Evolutionary conservation across 2,329 filamentous ascomycete species (phyloP).

Genomic region (Colletotrichum nymphaeae): DNA sequence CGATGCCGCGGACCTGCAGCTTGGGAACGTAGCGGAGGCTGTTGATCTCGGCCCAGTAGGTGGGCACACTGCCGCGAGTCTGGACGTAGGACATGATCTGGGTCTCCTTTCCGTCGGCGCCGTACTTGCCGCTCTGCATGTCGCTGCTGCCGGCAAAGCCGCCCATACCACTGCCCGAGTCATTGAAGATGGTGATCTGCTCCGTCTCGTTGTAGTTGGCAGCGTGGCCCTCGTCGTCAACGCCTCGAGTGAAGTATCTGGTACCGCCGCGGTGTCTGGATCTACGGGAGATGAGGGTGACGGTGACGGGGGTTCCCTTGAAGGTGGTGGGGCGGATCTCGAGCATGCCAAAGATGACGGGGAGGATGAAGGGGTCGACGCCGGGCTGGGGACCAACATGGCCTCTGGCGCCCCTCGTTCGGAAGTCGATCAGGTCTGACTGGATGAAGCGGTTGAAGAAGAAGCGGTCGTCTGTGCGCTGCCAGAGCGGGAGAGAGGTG

Average conservation of each 20-base stretch:
- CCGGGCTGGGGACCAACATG: conserved; percentile 78
- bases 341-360: conserved; percentile 96
- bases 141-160: conserved; percentile 83
- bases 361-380: conserved; percentile 91
- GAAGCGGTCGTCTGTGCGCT: conserved; percentile 94
- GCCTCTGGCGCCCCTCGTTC: conserved; percentile 70
- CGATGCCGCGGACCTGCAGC: conserved; percentile 86
- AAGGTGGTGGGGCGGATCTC: conserved; percentile 89
- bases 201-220: conserved; percentile 99
- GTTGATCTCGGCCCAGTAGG: conserved; percentile 97
- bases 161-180: conserved; percentile 76
- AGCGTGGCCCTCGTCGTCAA: conserved; percentile 94
- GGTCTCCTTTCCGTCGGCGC: conserved; percentile 74
- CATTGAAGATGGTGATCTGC: conserved; percentile 90
- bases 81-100: conserved; percentile 96
- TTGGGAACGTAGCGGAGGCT: conserved; percentile 91
- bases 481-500: conserved; percentile 82
- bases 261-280: conserved; percentile 91
- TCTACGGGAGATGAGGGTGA: conserved; percentile 88
- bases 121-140: conserved; percentile 78
- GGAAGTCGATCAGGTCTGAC: conserved; percentile 91
- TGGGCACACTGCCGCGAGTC: conserved; percentile 94
- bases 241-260: conserved; percentile 92
- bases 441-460: conserved; percentile 98
- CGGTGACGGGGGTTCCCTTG: conserved; percentile 85